Conservation (phyloP, 257 asterid species). For the Solanum appendiculatum region DNA sequence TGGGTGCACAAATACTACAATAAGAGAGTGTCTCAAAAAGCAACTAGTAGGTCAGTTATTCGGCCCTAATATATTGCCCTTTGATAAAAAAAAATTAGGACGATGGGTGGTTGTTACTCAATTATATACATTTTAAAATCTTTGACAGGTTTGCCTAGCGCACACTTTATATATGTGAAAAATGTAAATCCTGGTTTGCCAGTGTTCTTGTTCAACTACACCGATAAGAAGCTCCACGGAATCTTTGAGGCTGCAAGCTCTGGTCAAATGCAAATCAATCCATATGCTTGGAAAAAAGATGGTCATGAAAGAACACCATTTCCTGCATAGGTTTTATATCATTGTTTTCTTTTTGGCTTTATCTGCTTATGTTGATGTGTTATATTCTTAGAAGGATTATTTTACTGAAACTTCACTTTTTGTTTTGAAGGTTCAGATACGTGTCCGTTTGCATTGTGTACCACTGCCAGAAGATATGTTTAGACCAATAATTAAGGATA, state of each 20-base stretch:
- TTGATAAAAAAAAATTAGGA: background rate
- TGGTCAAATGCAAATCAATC: slow-evolving; percentile 59
- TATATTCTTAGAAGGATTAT: background rate
- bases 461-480: slow-evolving; percentile 46
- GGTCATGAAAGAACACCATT: slow-evolving; percentile 55
- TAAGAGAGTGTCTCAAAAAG: slow-evolving; percentile 18
- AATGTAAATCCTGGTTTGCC: slow-evolving; percentile 80
- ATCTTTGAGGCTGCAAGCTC: slow-evolving; percentile 81
- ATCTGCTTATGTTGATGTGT: background rate
- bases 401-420: background rate
- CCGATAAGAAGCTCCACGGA: slow-evolving; percentile 54
- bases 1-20: slow-evolving; percentile 27
- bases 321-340: slow-evolving; percentile 76
- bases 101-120: background rate
- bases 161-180: slow-evolving; percentile 49
- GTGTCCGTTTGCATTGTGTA: slow-evolving; percentile 44
- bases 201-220: slow-evolving; percentile 68
- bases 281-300: slow-evolving; percentile 80
- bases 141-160: slow-evolving; percentile 62
- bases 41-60: slow-evolving; percentile 30
- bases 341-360: slow-evolving; percentile 2
- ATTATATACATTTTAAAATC: background rate
- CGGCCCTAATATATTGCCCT: background rate
- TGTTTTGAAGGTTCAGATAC: slow-evolving; percentile 61
- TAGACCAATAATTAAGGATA: slow-evolving; percentile 57